Percentiles rank a stretch among this genome's conserved stretches.
Evolutionary conservation across 179 eudicot genomes (phyloP).

Genomic region (Corrigiola litoralis): DNA sequence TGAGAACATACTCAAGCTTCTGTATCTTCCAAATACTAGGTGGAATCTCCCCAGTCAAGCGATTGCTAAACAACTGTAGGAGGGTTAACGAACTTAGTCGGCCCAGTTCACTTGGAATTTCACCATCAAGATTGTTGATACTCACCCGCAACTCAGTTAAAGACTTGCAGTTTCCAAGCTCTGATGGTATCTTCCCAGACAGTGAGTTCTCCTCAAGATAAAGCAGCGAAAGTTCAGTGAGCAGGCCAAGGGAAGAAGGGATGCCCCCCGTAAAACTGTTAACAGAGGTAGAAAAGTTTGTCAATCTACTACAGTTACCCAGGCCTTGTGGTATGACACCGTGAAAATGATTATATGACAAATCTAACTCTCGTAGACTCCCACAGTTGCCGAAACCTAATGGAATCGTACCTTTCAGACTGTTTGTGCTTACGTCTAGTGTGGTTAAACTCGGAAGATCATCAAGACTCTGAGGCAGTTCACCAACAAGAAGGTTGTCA

Average conservation of each 20-base stretch:
- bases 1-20: slow-evolving; percentile 41
- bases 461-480: slow-evolving; percentile 19
- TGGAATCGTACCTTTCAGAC: slow-evolving; percentile 21
- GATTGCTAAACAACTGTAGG: slow-evolving; percentile 42
- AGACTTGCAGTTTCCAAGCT: slow-evolving; percentile 65
- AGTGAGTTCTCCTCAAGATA: slow-evolving; percentile 47
- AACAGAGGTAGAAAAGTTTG: slow-evolving; percentile 29
- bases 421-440: slow-evolving; percentile 10
- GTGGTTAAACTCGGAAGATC: slow-evolving; percentile 10
- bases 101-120: slow-evolving; percentile 59
- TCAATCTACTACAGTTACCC: slow-evolving; percentile 57
- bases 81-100: slow-evolving; percentile 28
- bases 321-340: slow-evolving; percentile 50
- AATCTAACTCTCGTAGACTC: slow-evolving; percentile 32
- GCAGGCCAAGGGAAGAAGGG: slow-evolving; percentile 62
- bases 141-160: slow-evolving; percentile 39
- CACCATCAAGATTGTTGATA: slow-evolving; percentile 56
- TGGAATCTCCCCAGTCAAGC: slow-evolving; percentile 61
- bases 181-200: slow-evolving; percentile 63
- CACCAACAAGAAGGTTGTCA: slow-evolving; percentile 18
- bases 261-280: slow-evolving; percentile 58
- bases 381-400: slow-evolving; percentile 33
- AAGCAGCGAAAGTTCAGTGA: slow-evolving; percentile 38
- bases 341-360: slow-evolving; percentile 52
- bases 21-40: slow-evolving; percentile 54